Evolutionary conservation across 2,329 filamentous ascomycete species (phyloP), one percentile per base, ranked within the genome.

Genomic region (Trichophaea hybrida): DNA sequence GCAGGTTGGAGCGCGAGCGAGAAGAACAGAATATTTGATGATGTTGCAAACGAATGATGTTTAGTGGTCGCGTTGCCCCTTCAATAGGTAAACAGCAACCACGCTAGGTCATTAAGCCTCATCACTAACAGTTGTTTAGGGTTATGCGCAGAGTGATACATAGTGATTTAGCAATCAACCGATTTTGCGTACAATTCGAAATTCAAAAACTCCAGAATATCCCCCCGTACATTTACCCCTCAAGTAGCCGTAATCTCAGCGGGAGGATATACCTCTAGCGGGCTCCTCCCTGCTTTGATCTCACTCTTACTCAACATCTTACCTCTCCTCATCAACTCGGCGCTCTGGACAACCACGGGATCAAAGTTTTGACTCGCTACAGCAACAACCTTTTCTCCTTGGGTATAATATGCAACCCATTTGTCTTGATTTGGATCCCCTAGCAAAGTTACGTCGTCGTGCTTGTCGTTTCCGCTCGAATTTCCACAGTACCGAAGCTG

Each of bases 401-500:
- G 85, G 57, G 82, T 84, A 71, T 96, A 98, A 73, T 87, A 98
- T 0, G 88, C 91, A 5, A 85, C 83, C 70, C 95, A 98, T 70
- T 88, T 89, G 61, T 80, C 81, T 69, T 90, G 81, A 3, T 83
- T 83, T 0, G 84, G 81, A 66, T 86, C 80, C 10, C 91, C 91
- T 55, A 86, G 80, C 8, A 98, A 68, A 0, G 97, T 78, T 4
- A 96, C 70, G 67, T 94, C 89, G 70, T 98, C 93, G 75, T 81
- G 97, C 34, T 59, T 35, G 46, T 48, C 38, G 31, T 50, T 50
- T 34, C 32, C 50, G 5, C 15, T 6, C 0, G 90, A 88, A 74
- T 91, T 93, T 10, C 93, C 93, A 70, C 89, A 95, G 76, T 98
- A 98, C 50, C 93, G 81, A 68, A 98, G 73, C 74, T 98, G 93